Conservation (phyloP, 192 early-diverging fungal species). For the Chytriomyces sp. region DNA sequence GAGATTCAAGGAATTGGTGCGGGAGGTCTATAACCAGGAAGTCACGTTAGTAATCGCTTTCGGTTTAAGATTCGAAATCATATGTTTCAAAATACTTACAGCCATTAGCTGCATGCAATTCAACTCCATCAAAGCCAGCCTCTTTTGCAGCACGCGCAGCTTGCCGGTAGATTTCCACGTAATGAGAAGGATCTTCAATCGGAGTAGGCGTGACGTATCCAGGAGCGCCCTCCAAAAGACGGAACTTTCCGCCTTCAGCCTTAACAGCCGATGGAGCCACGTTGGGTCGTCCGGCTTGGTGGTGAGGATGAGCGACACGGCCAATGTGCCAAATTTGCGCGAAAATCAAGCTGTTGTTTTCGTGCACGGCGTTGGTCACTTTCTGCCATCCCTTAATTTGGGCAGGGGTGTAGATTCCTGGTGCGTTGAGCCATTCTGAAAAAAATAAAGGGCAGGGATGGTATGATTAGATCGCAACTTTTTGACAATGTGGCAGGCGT, state of each 20-base stretch:
- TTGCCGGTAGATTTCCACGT: constrained; percentile 27
- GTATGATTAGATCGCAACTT: too few relatives aligned
- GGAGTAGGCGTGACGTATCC: constrained; percentile 32
- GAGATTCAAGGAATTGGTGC: too few relatives aligned
- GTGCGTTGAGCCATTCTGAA: constrained; percentile 42
- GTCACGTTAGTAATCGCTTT: too few relatives aligned
- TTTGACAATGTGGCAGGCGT: background rate
- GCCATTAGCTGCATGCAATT: too few relatives aligned
- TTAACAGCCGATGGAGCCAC: constrained; percentile 30
- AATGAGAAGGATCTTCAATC: constrained; percentile 33
- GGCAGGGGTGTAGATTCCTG: constrained; percentile 49
- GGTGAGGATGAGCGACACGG: constrained; percentile 35
- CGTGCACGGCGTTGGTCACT: constrained; percentile 53
- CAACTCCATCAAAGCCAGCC: too few relatives aligned
- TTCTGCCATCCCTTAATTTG: constrained; percentile 55
- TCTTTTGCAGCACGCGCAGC: background rate
- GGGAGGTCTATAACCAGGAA: too few relatives aligned
- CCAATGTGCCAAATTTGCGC: constrained; percentile 56
- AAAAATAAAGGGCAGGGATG: too few relatives aligned
- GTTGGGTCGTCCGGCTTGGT: constrained; percentile 15
- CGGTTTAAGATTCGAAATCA: too few relatives aligned
- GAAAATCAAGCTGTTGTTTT: constrained; percentile 46
- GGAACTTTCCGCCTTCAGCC: constrained; percentile 38
- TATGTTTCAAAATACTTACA: too few relatives aligned
- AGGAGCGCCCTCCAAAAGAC: constrained; percentile 28